Percentiles rank a stretch among this genome's conserved stretches.
These are phyloP conservation scores for Ogataea pignaliae DNA, from an alignment of 805 yeast species.

Conservation along the genomic window DNA sequence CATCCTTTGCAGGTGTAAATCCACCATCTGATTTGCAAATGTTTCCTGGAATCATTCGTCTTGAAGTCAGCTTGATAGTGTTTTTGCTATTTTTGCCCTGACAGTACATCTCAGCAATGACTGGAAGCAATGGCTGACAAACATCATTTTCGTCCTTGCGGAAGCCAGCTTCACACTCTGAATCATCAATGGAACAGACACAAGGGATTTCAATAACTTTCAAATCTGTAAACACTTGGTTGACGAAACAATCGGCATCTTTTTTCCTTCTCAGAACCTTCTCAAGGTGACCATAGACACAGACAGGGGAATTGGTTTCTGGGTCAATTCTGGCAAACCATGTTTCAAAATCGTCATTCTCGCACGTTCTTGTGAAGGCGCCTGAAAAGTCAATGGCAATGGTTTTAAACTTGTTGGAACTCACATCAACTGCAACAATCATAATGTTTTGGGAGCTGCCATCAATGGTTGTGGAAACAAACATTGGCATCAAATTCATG, in stretches of 20 bases:
- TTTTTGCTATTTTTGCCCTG: constrained; percentile 10
- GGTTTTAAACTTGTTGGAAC: constrained; percentile 15
- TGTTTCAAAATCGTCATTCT: constrained; percentile 55
- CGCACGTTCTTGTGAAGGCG: constrained; percentile 46
- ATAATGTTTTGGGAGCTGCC: constrained; percentile 62
- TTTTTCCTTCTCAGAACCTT: constrained; percentile 59
- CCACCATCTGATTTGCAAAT: constrained; percentile 23
- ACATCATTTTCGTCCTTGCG: constrained; percentile 29
- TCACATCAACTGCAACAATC: constrained; percentile 38
- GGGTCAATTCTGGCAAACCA: constrained; percentile 48
- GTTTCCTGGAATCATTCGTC: constrained; percentile 24
- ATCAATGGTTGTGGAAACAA: constrained; percentile 49
- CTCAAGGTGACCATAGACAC: constrained; percentile 69
- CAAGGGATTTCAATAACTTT: constrained; percentile 51
- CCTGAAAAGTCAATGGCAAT: constrained; percentile 51
- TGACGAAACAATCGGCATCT: constrained; percentile 59
- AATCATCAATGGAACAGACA: constrained; percentile 59
- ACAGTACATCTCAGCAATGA: constrained; percentile 21
- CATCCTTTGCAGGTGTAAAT: constrained; percentile 15
- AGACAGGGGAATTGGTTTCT: constrained; percentile 34
- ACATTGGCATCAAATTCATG: constrained; percentile 20
- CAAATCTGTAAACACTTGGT: constrained; percentile 42
- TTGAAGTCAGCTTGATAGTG: constrained; percentile 20
- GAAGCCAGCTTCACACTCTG: constrained; percentile 63
- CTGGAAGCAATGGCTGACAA: constrained; percentile 39